Evolutionary conservation across 2,329 filamentous ascomycete species (phyloP).

Genomic region (Chaetomiaceae sp.): DNA sequence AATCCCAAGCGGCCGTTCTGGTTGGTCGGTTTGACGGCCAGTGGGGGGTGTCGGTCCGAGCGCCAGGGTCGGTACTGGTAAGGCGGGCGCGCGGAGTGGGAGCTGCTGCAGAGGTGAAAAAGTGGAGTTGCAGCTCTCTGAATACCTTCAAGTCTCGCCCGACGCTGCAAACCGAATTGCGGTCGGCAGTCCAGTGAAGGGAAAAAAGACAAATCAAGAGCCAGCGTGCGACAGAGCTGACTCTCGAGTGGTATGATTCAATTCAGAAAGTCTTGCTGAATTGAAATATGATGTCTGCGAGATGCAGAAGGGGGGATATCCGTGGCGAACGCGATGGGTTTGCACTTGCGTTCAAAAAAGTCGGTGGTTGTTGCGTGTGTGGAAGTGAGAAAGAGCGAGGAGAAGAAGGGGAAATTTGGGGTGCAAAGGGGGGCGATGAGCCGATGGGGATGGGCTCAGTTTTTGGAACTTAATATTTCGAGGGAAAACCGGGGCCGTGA

Average conservation of each 20-base stretch:
- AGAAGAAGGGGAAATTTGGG: constrained; percentile 29
- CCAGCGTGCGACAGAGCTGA: constrained; percentile 21
- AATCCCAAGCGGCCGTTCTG: neutral
- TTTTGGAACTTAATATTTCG: constrained; percentile 41
- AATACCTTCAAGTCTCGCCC: constrained; percentile 23
- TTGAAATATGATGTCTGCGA: constrained; percentile 33
- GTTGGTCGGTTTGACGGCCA: constrained; percentile 1
- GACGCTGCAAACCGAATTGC: constrained; percentile 14
- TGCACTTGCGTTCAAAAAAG: constrained; percentile 26
- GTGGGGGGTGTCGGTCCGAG: constrained; percentile 5
- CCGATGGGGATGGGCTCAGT: constrained; percentile 45
- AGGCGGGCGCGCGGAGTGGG: neutral
- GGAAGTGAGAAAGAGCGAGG: constrained; percentile 32
- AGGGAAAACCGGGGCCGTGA: constrained; percentile 44
- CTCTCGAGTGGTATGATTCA: constrained; percentile 23
- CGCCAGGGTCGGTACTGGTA: constrained; percentile 9
- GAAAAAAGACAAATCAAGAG: constrained; percentile 13
- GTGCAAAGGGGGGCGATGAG: constrained; percentile 30
- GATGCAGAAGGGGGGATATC: constrained; percentile 24
- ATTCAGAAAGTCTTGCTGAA: constrained; percentile 28
- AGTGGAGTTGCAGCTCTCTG: constrained; percentile 13
- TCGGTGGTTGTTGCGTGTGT: constrained; percentile 28
- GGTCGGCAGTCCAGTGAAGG: constrained; percentile 15
- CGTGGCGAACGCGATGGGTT: constrained; percentile 35
- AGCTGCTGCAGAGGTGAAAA: constrained; percentile 9